Conservation (phyloP, 2,329 filamentous ascomycete species). For the Colletotrichum tropicicola region DNA sequence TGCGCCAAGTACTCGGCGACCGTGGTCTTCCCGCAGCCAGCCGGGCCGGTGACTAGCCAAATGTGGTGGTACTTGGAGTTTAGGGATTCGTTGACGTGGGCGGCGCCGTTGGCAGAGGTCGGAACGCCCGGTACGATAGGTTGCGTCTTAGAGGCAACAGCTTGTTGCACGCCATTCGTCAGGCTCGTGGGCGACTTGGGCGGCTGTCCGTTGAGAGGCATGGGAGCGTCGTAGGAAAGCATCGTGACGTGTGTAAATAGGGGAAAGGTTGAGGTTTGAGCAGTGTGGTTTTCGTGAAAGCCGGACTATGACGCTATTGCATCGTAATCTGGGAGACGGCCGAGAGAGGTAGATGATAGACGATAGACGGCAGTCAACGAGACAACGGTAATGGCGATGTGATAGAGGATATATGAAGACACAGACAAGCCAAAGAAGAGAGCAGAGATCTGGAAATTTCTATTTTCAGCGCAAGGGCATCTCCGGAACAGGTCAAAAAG, state of each 20-base stretch:
- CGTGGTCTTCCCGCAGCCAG: slow-evolving; percentile 82
- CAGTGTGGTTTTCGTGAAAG: neutral
- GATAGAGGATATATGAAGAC: neutral
- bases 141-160: slow-evolving; percentile 38
- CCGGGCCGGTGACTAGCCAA: slow-evolving; percentile 82
- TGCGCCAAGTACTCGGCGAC: slow-evolving; percentile 73
- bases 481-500: neutral
- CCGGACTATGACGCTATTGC: slow-evolving; percentile 14
- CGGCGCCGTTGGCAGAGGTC: slow-evolving; percentile 37
- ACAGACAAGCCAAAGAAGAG: slow-evolving; percentile 6
- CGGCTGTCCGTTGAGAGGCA: slow-evolving; percentile 52
- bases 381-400: neutral
- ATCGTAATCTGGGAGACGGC: neutral
- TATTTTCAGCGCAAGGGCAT: slow-evolving; percentile 1
- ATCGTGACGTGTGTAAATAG: slow-evolving; percentile 40
- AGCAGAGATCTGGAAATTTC: neutral
- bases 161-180: slow-evolving; percentile 34
- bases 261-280: neutral
- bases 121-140: slow-evolving; percentile 18
- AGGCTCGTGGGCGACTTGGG: slow-evolving; percentile 38
- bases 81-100: slow-evolving; percentile 40
- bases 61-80: slow-evolving; percentile 69
- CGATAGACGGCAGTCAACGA: neutral
- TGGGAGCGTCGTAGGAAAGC: slow-evolving; percentile 60
- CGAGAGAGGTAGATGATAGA: neutral